Evolutionary conservation across 2,329 filamentous ascomycete species (phyloP), one percentile per base, ranked within the genome.

Genomic region (Fusarium fracticaudum): DNA sequence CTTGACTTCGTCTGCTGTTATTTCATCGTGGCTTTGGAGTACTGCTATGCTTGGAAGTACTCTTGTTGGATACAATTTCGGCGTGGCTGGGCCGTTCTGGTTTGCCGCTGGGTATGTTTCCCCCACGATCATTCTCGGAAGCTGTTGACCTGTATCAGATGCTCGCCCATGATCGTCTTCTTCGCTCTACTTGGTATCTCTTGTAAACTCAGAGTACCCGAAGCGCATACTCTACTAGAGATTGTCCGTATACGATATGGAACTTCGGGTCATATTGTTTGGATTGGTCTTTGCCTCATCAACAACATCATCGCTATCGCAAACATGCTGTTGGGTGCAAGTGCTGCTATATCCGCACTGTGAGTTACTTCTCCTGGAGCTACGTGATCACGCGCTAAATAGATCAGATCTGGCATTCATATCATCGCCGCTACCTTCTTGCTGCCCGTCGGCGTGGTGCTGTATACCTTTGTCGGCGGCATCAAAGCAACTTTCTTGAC

Each of bases 81-180:
- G 88, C 1, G 81, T 89, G 4, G 85, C 87, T 4, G 87, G 87
- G 0, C 87, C 87, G 0, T 89, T 90, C 62, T 90, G 87, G 88
- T 90, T 87, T 67, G 87, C 87, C 6, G 87, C 87, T 51, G 88
- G 87, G 79, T 81, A 64, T 40, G 69, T 44, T 15, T 1, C 3
- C 2, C 18, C 11, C 9, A 2, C 10, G 6, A 14, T 8, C 1
- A 14, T 40, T 20, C 4, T 8, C 3, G 14, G n/a, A 8, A 10
- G 14, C 20, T 6, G 4, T 6, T 64, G 12, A 64, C 12, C 1
- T 0, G 18, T 13, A 0, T 0, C 3, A 71, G 81, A 4, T 87
- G 86, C 57, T 87, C 85, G 15, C 86, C 87, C 0, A 88, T 88
- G 86, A 89, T 89, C 48, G 86, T 87, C 1, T 88, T 89, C 76